Percentiles rank a stretch among this genome's conserved stretches.
Evolutionary conservation across 2,329 filamentous ascomycete genomes (phyloP).

Genomic region (Anthostomella pinea): DNA sequence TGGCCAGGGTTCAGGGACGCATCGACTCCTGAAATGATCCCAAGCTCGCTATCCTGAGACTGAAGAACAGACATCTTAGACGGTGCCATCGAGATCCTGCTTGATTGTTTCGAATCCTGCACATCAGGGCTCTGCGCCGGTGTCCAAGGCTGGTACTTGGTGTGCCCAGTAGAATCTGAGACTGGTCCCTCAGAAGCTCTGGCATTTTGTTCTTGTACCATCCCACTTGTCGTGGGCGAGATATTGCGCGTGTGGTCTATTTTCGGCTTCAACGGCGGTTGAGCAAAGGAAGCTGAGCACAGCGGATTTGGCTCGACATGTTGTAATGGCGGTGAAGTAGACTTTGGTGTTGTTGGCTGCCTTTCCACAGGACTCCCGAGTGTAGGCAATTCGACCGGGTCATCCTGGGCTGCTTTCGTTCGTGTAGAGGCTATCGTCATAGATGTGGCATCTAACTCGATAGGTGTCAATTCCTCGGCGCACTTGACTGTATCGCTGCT

Average conservation of each 20-base stretch:
- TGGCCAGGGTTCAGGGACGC: slow-evolving; percentile 4
- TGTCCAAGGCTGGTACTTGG: slow-evolving; percentile 22
- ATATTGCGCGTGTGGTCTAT: too few relatives aligned
- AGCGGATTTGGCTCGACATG: slow-evolving; percentile 24
- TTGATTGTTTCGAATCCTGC: slow-evolving; percentile 7
- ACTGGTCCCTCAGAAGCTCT: slow-evolving; percentile 8
- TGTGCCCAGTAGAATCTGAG: slow-evolving; percentile 5
- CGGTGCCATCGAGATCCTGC: slow-evolving; percentile 13
- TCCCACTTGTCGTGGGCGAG: too few relatives aligned
- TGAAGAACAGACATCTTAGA: slow-evolving; percentile 25
- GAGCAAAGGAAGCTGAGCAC: slow-evolving; percentile 31
- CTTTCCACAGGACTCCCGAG: slow-evolving; percentile 15
- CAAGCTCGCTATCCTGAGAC: slow-evolving; percentile 27
- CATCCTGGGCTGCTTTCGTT: slow-evolving; percentile 14
- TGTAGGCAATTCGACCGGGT: slow-evolving; percentile 24
- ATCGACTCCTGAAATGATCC: slow-evolving; percentile 6
- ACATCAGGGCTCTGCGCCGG: slow-evolving; percentile 10
- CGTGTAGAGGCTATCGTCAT: slow-evolving; percentile 8
- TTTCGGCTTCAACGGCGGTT: slow-evolving; percentile 18
- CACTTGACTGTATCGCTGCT: slow-evolving; percentile 28
- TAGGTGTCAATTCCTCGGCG: slow-evolving; percentile 32
- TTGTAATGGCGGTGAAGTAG: slow-evolving; percentile 5
- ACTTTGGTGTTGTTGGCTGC: slow-evolving; percentile 10
- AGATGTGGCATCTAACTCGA: slow-evolving; percentile 30
- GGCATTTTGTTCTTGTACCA: slow-evolving; percentile 11